A percentile compares a stretch with the other conserved stretches of the same genome.
phyloP scores from a whole-genome alignment of 106 monocot species.

The Phalaenopsis equestris region DNA sequence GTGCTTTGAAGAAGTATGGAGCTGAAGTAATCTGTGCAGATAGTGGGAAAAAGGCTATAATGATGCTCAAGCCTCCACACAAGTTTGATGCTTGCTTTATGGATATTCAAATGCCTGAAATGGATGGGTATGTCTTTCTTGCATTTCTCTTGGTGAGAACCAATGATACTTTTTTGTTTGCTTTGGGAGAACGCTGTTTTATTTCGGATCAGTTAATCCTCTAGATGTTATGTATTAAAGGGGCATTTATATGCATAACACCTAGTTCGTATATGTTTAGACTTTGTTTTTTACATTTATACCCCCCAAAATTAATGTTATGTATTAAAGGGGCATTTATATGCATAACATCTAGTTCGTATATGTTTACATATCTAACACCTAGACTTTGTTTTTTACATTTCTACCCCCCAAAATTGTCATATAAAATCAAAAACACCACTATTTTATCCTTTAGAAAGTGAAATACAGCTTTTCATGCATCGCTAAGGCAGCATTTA shows the following conservation, averaged over 20 bases:
- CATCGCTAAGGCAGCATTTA: too few relatives aligned
- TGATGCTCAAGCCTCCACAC: slow-evolving; percentile 64
- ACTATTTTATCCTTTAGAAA: too few relatives aligned
- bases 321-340: neutral
- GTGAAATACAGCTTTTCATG: too few relatives aligned
- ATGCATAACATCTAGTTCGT: too few relatives aligned
- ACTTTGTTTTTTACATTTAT: too few relatives aligned
- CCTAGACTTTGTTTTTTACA: too few relatives aligned
- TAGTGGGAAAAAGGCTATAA: slow-evolving; percentile 62
- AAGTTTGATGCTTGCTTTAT: slow-evolving; percentile 82
- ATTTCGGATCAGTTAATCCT: neutral
- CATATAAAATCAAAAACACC: too few relatives aligned
- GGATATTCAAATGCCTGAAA: slow-evolving; percentile 93
- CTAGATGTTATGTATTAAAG: neutral
- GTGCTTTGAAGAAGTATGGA: slow-evolving; percentile 81
- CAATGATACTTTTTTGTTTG: neutral
- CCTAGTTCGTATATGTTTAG: too few relatives aligned
- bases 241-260: too few relatives aligned
- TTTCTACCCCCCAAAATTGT: too few relatives aligned
- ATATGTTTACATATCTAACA: too few relatives aligned
- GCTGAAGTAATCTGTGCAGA: slow-evolving; percentile 70
- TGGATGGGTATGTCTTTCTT: slow-evolving; percentile 49
- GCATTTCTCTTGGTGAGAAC: neutral
- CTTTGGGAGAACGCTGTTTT: neutral
- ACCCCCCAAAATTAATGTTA: neutral